These are phyloP conservation scores for Marasmius sp. DNA, from an alignment of 1,284 basidiomycete genomes.

Conservation along the genomic window DNA sequence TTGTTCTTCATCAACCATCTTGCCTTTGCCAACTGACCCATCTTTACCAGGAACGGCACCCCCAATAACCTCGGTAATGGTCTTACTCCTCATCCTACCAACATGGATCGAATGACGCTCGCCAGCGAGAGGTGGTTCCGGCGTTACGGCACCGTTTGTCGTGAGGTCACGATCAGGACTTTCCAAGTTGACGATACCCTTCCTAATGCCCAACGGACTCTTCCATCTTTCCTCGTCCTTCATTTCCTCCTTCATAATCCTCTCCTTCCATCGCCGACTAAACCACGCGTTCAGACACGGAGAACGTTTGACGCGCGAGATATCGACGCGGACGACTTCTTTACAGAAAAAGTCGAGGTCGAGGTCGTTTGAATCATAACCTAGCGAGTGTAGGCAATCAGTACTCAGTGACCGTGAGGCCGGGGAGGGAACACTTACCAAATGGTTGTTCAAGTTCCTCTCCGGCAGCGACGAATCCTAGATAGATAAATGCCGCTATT, in stretches of 20 bases:
- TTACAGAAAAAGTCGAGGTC: background rate
- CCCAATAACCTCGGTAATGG: background rate
- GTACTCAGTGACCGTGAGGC: background rate
- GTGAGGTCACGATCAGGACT: background rate
- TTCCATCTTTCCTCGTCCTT: background rate
- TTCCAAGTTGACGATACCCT: background rate
- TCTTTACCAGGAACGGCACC: background rate
- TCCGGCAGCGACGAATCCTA: constrained; percentile 64
- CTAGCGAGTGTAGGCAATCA: background rate
- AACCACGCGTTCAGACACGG: background rate
- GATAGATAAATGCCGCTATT: constrained; percentile 65
- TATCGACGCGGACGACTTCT: background rate
- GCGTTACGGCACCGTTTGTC: background rate
- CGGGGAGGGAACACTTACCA: constrained; percentile 35
- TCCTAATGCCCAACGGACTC: background rate
- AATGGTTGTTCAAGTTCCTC: constrained; percentile 73
- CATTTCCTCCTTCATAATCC: background rate
- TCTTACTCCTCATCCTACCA: background rate
- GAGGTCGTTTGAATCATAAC: background rate
- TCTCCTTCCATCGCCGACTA: background rate
- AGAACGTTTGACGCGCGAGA: background rate
- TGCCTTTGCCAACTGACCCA: background rate
- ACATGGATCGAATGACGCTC: background rate
- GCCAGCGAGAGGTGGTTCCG: background rate
- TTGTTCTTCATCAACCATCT: background rate